Evolutionary conservation across 2,329 filamentous ascomycete genomes (phyloP), one percentile per base, ranked within the genome.

Genomic region (Penicillium sp.): DNA sequence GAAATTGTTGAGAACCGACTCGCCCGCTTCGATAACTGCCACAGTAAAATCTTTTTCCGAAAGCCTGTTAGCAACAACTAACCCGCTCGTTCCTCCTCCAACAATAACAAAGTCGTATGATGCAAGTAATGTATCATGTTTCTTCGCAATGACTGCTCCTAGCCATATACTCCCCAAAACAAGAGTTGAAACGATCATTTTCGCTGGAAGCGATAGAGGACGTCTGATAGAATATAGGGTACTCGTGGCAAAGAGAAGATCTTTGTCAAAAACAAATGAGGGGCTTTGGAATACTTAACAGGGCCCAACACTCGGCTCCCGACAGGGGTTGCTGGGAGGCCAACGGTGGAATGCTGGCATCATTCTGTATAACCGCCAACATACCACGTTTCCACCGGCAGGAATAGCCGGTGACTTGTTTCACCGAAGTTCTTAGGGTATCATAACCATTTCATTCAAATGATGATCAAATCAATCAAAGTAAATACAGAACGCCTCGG

Each of bases 11-110:
- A 66, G 50, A 4, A 66, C 69, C 1, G 69, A 72, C 44, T 63
- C 63, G 21, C 71, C 72, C 5, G 70, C 68, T 55, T 74, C 72
- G 44, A 74, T 68, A 24, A 74, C 63, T 16, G 64, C 63, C 3
- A 74, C 71, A 3, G 60, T 66, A 14, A 69, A 35, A 55, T 60
- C 59, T n/a, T 53, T 57, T 46, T 75, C 73, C 1, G 71, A 71
- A 2, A 76, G 66, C 19, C 73, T 63, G 56, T 74, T 73, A 21
- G 74, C 73, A 26, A 75, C 61, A 3, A 68, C 68, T 21, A 75
- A 60, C n/a, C 74, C 74, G 49, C 68, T 68, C 2, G 69, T 74
- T 8, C 73, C 74, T 46, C 72, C 73, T 6, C 74, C 73, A 27
- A 76, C 66, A 43, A 76, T 60, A 26, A 76, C 61, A 54, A 71